Conservation (phyloP, 805 yeast species). For the Lachancea nothofagi region DNA sequence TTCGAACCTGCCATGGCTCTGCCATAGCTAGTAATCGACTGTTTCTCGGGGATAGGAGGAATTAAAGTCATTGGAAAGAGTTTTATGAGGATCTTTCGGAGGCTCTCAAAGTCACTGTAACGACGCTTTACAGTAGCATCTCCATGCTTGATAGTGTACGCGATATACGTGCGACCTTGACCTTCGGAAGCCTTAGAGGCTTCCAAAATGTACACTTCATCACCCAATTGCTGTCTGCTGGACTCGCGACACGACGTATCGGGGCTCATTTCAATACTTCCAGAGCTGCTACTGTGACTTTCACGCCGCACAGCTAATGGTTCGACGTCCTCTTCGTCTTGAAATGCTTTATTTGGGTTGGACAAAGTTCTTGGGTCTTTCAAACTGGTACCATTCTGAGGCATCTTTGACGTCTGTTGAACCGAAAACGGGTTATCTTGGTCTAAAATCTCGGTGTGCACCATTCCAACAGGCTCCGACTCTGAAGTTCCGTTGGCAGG, state of each 20-base stretch:
- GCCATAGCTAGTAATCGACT: conserved; percentile 34
- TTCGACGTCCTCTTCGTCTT: conserved; percentile 8
- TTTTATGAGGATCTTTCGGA: conserved; percentile 61
- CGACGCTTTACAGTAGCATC: conserved; percentile 61
- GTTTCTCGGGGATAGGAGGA: conserved; percentile 94
- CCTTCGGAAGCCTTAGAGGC: conserved; percentile 31
- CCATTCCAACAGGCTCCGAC: conserved; percentile 9
- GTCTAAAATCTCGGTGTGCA: conserved; percentile 25
- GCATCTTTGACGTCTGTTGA: conserved; percentile 1
- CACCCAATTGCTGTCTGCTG: conserved; percentile 14
- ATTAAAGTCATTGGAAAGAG: conserved; percentile 76
- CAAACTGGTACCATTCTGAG: not conserved
- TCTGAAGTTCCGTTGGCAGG: not conserved
- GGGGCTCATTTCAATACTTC: conserved; percentile 14
- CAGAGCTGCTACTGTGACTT: conserved; percentile 15
- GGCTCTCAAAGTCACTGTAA: conserved; percentile 86
- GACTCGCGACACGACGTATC: conserved; percentile 12
- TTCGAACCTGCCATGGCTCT: conserved; percentile 28
- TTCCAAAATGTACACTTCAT: conserved; percentile 26
- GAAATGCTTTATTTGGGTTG: conserved; percentile 17
- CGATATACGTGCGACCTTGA: conserved; percentile 41
- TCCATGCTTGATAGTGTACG: conserved; percentile 65
- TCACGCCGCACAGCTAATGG: not conserved
- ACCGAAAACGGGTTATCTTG: conserved; percentile 30
- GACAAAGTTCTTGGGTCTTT: conserved; percentile 8